Base-by-base conservation (phyloP, 1,139 yeast species). In the Torulaspora pretoriensis region DNA sequence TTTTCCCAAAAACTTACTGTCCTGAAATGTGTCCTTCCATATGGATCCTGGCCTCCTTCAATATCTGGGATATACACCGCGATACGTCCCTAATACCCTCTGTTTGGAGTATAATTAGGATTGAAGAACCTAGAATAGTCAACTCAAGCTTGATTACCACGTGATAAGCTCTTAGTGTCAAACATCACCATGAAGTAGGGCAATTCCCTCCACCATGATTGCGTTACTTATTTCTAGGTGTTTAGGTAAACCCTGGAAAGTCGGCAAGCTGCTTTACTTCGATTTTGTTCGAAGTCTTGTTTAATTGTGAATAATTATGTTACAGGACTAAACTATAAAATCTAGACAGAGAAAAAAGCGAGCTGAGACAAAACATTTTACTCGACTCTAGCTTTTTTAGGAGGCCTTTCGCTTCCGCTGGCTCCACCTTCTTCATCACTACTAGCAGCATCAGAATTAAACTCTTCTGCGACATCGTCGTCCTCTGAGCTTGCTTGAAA, bases 381-480 rank as follows among this genome's bases (percentile, higher is more conserved):
- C 29, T 62, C 65, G 14, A 54, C 50, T 43, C 59, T 61, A n/a
- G 61, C 47, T 49, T 68, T 68, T 54, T 65, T 68, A 9, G 62
- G 38, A 16, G 67, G 64, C 48, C 64, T 61, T 24, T 53, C 66
- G 33, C 51, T 63, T 17, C 74, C 81, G 45, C 70, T 78, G 38
- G 58, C 71, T 4, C 65, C 72, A 9, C 61, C 74, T 12, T 68
- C 73, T 37, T 68, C 75, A 44, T 61, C 74, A 34, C 70, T 72
- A 24, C 65, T 66, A 24, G 67, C 74, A 13, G 77, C 92, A 54
- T 85, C 88, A 7, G 92, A 84, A 61, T 88, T 95, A 57, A 74
- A 88, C 64, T 88, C 96, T 66, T 87, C 96, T 3, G 95, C 96
- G 38, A 83, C 85, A 54, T 86, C 95, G 29, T 73, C 79, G 47